Evolutionary conservation across 805 yeast genomes (phyloP).

Genomic region (Saccharomycopsis oosterbeekiorum): DNA sequence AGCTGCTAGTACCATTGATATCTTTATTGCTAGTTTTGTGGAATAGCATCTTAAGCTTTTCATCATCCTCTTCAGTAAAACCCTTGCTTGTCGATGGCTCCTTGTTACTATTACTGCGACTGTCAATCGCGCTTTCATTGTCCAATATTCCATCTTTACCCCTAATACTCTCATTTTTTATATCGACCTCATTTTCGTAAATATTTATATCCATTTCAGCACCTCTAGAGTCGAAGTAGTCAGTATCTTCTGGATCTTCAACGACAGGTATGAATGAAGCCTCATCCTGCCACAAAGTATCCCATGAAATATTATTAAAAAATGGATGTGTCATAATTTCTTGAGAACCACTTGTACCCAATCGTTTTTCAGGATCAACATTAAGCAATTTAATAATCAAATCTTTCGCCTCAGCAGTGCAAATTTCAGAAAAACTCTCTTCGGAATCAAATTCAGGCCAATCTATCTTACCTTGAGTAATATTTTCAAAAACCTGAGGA

Average conservation of each 20-base stretch:
- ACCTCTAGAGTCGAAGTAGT: constrained; percentile 86
- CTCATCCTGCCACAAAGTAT: constrained; percentile 53
- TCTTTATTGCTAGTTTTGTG: neutral
- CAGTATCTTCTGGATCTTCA: constrained; percentile 79
- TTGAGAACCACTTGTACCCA: constrained; percentile 67
- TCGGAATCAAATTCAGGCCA: constrained; percentile 70
- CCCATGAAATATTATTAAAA: constrained; percentile 69
- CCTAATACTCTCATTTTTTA: constrained; percentile 25
- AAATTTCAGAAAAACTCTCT: constrained; percentile 38
- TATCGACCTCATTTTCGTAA: constrained; percentile 14
- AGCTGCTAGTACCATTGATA: neutral
- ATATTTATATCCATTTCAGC: constrained; percentile 48
- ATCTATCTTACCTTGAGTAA: constrained; percentile 58
- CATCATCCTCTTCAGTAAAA: constrained; percentile 6
- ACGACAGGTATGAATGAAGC: constrained; percentile 77
- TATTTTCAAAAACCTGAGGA: constrained; percentile 71
- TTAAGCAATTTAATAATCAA: constrained; percentile 54
- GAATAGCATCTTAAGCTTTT: constrained; percentile 7
- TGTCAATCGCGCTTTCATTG: constrained; percentile 5
- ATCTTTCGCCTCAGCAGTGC: constrained; percentile 53
- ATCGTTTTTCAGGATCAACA: constrained; percentile 52
- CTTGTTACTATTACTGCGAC: neutral
- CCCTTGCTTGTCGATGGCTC: neutral
- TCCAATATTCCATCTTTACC: constrained; percentile 15
- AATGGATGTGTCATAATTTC: constrained; percentile 77